Conservation (phyloP, 2,329 filamentous ascomycete species). For the Aureobasidium pullulans region DNA sequence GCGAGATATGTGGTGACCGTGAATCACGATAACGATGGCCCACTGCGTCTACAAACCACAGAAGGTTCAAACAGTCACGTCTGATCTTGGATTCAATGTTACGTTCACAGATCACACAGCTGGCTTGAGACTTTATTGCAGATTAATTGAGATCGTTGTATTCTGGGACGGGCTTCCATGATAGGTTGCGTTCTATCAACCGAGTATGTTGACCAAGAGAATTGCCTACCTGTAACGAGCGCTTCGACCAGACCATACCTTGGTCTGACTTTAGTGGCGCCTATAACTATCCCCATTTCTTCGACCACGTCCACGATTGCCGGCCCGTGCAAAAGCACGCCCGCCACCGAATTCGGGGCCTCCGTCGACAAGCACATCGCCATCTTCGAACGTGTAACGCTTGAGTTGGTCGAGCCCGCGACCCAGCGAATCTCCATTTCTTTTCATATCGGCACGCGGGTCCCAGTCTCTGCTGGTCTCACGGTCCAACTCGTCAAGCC, state of each 20-base stretch:
- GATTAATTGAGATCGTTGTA: background rate
- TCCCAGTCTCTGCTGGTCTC: slow-evolving; percentile 37
- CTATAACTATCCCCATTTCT: background rate
- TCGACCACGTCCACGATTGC: slow-evolving; percentile 17
- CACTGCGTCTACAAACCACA: no score
- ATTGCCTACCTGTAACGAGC: background rate
- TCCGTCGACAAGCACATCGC: slow-evolving; percentile 36
- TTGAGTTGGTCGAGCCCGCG: slow-evolving; percentile 30
- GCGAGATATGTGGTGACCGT: no score
- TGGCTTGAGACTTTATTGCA: background rate
- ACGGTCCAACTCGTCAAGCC: slow-evolving; percentile 53
- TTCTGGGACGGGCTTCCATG: no score
- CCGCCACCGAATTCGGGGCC: slow-evolving; percentile 28
- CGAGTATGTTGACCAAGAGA: background rate
- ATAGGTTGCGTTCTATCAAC: background rate
- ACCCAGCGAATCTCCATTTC: slow-evolving; percentile 20
- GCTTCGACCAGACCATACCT: background rate
- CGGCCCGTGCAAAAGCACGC: slow-evolving; percentile 16
- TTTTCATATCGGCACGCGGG: slow-evolving; percentile 19
- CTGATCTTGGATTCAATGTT: no score
- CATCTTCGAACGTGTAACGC: slow-evolving; percentile 38
- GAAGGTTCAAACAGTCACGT: no score
- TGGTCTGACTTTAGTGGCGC: background rate
- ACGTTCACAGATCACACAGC: no score
- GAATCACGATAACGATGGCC: no score